Evolutionary conservation across 768 basidiomycete genomes (phyloP).

Genomic region (Fomitopsis serialis): DNA sequence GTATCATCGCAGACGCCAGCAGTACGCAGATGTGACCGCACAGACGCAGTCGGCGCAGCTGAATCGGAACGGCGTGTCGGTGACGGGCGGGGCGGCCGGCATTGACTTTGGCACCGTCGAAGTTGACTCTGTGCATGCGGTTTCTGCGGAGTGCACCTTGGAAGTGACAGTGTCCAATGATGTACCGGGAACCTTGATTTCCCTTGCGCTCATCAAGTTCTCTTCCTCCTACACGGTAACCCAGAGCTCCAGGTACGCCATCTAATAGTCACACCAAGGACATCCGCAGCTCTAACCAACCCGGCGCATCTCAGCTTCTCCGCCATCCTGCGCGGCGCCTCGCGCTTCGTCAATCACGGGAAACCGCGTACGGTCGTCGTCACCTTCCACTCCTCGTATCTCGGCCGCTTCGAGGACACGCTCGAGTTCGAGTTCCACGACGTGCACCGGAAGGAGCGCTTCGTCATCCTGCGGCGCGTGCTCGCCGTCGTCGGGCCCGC

Average conservation of each 20-base stretch:
- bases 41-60: not conserved
- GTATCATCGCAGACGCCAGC: not conserved
- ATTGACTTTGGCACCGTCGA: constrained; percentile 49
- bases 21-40: not conserved
- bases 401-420: constrained; percentile 48
- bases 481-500: constrained; percentile 41
- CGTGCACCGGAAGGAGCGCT: not conserved
- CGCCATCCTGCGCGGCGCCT: not conserved
- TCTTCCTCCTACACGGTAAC: constrained; percentile 8
- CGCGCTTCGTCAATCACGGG: constrained; percentile 1
- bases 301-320: not conserved
- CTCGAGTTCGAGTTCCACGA: constrained; percentile 45
- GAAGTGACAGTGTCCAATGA: constrained; percentile 12
- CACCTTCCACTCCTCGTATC: constrained; percentile 24
- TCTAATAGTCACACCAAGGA: not conserved
- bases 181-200: not conserved
- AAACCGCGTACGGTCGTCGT: constrained; percentile 20
- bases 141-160: constrained; percentile 6
- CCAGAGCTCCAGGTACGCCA: constrained; percentile 1
- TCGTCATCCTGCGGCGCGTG: constrained; percentile 37
- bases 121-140: constrained; percentile 23
- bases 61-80: constrained; percentile 28
- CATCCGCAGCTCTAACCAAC: not conserved
- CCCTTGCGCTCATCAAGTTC: constrained; percentile 1
- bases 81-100: constrained; percentile 24